phyloP scores from a whole-genome alignment of 2,329 filamentous ascomycete species.

The Penicillium hesseltinei region DNA sequence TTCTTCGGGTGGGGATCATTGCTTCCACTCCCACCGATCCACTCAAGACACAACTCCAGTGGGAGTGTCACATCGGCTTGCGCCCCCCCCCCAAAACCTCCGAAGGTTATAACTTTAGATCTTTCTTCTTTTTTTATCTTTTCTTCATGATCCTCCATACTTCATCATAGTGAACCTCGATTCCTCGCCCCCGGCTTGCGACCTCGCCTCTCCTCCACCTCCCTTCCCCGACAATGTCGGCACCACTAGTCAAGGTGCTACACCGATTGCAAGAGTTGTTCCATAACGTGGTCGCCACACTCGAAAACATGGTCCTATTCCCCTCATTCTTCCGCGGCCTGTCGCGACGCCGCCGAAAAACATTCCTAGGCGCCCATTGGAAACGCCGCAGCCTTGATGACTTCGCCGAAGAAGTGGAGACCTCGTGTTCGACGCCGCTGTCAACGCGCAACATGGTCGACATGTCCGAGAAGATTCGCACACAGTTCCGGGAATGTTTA shows the following conservation, averaged over 20 bases:
- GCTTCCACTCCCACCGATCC: constrained; percentile 17
- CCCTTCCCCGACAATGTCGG: constrained; percentile 32
- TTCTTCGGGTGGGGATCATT: constrained; percentile 12
- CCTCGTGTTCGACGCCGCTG: constrained; percentile 38
- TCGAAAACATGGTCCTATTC: constrained; percentile 44
- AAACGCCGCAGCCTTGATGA: constrained; percentile 39
- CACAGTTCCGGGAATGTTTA: constrained; percentile 56
- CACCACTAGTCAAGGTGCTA: constrained; percentile 39
- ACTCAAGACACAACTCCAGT: constrained; percentile 23
- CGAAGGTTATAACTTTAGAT: constrained; percentile 12
- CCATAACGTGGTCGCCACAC: constrained; percentile 37
- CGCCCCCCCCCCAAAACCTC: background rate
- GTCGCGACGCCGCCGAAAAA: constrained; percentile 32
- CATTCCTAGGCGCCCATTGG: constrained; percentile 36
- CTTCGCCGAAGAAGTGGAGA: constrained; percentile 41
- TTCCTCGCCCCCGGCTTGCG: background rate
- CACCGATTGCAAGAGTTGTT: constrained; percentile 44
- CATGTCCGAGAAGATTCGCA: constrained; percentile 47
- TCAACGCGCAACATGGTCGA: constrained; percentile 37
- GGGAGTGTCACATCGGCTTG: constrained; percentile 24
- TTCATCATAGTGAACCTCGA: background rate
- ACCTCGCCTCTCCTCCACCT: constrained; percentile 2
- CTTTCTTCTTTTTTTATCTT: constrained; percentile 18
- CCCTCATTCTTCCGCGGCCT: constrained; percentile 39
- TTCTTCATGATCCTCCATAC: constrained; percentile 13